phyloP scores from a whole-genome alignment of 345 rosid genomes.

The Combretum micranthum region DNA sequence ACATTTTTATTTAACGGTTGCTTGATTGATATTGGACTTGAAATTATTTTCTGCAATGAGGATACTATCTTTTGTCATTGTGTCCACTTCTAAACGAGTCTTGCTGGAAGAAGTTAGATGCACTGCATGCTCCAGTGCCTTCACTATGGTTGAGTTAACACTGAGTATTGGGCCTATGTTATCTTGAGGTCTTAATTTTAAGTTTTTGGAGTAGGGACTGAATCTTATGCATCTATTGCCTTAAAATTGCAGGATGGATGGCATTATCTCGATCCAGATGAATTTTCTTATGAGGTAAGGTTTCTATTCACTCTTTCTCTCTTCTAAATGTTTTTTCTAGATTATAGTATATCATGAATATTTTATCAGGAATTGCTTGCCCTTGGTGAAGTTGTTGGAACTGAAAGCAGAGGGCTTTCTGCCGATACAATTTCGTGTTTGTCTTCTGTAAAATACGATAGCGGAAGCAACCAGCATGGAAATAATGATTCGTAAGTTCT shows the following conservation, averaged over 20 bases:
- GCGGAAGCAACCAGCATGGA: slow-evolving; percentile 73
- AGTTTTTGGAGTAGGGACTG: background rate
- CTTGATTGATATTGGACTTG: too few species aligned
- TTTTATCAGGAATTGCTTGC: slow-evolving; percentile 80
- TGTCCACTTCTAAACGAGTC: too few species aligned
- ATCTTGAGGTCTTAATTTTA: background rate
- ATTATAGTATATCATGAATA: slow-evolving; percentile 2
- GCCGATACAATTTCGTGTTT: slow-evolving; percentile 69
- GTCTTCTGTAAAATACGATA: slow-evolving; percentile 60
- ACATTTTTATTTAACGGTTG: too few species aligned
- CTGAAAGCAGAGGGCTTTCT: slow-evolving; percentile 89
- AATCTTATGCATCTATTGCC: background rate
- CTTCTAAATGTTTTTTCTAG: background rate
- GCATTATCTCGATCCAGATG: slow-evolving; percentile 96
- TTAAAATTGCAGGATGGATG: slow-evolving; percentile 57
- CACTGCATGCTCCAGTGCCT: too few species aligned
- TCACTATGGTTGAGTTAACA: too few species aligned
- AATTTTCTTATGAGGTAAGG: slow-evolving; percentile 82
- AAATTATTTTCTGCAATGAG: too few species aligned
- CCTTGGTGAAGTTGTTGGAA: slow-evolving; percentile 82
- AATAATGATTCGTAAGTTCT: slow-evolving; percentile 75
- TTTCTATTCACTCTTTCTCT: background rate
- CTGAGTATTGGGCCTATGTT: background rate
- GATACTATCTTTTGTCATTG: too few species aligned
- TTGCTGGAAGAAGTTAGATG: too few species aligned